Base-by-base conservation (phyloP, 495 filamentous ascomycete species). In the Halenospora varia region DNA sequence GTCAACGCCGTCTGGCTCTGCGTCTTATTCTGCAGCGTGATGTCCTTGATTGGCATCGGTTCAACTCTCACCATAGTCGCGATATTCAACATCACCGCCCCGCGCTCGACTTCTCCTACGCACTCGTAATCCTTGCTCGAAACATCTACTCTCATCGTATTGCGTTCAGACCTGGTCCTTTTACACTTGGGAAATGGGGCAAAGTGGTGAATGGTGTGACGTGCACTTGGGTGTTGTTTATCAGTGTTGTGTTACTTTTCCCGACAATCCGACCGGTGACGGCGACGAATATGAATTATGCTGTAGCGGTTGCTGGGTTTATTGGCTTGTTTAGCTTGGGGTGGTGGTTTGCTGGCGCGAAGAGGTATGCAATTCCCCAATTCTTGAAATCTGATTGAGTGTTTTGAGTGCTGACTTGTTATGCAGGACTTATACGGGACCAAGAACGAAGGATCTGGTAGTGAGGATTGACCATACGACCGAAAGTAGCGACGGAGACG, bases 1-100 rank as follows among this genome's bases (percentile, higher is more conserved):
- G 74, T 88, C 60, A 85, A 87, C 59, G 77, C 82, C 4, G 86
- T 89, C 59, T 89, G 86, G 86, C 82, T 88, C 46, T 83, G 88
- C 52, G 86, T 88, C 10, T 48, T 79, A 51, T 84, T 84, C 71
- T 85, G 80, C 63, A 72, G 75, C 56, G 70, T 70, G 19, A 76
- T 89, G 24, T 85, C 83, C 58, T 77, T 82, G 48, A 87, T 89
- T 64, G 86, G 81, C n/a, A 83, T 89, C 40, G 86, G 84, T 13
- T 79, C 73, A 18, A 83, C 81, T n/a, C 68, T 84, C 62, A 88
- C 86, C 1, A 85, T 86, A 26, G 73, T 83, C 3, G 80, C 83
- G 10, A 87, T 89, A 56, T 89, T 88, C 74, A 86, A 77, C 67
- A 78, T 88, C 65, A 88, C 84, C 4, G 85, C 86, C 0, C 86